Percentiles rank a stretch among this genome's conserved stretches.
Conservation (phyloP, 2,329 filamentous ascomycete species). For the Paraphaeosphaeria minitans region DNA sequence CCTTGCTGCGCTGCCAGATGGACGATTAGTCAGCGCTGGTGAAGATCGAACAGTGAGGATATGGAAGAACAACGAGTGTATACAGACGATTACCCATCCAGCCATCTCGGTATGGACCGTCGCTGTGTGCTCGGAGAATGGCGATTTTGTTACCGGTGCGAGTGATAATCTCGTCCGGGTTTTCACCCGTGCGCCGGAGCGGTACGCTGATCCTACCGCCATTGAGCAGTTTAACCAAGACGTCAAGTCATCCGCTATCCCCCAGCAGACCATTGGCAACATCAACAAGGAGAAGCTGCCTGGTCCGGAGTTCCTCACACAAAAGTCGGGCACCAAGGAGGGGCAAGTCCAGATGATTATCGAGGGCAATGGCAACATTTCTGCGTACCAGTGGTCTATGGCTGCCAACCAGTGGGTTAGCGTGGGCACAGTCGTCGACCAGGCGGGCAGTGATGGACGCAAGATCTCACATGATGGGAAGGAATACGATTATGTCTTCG, state of each 20-base stretch:
- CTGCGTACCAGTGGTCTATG: slow-evolving; percentile 85
- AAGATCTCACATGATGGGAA: slow-evolving; percentile 73
- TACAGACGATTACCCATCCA: slow-evolving; percentile 96
- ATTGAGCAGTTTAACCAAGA: slow-evolving; percentile 79
- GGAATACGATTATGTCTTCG: slow-evolving; percentile 95
- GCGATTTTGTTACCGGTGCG: slow-evolving; percentile 91
- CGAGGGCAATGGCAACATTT: slow-evolving; percentile 79
- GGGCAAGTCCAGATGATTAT: slow-evolving; percentile 93
- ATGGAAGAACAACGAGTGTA: slow-evolving; percentile 81
- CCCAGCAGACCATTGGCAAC: slow-evolving; percentile 75
- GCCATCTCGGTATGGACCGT: slow-evolving; percentile 97
- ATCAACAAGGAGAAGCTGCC: slow-evolving; percentile 93
- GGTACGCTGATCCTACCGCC: slow-evolving; percentile 70
- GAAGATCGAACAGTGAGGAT: slow-evolving; percentile 93
- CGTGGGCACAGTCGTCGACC: slow-evolving; percentile 92
- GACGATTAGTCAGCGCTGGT: slow-evolving; percentile 87
- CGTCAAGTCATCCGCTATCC: slow-evolving; percentile 82
- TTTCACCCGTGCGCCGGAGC: slow-evolving; percentile 75
- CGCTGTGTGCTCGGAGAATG: slow-evolving; percentile 77
- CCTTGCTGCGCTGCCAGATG: slow-evolving; percentile 75
- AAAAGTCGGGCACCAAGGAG: slow-evolving; percentile 89
- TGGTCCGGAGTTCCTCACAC: slow-evolving; percentile 81
- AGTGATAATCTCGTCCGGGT: slow-evolving; percentile 86
- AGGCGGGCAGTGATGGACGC: slow-evolving; percentile 76
- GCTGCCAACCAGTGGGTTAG: slow-evolving; percentile 73